Percentiles rank a stretch among this genome's conserved stretches.
Evolutionary conservation across 306 rosid species (phyloP).

Genomic region (Prunus armeniaca): DNA sequence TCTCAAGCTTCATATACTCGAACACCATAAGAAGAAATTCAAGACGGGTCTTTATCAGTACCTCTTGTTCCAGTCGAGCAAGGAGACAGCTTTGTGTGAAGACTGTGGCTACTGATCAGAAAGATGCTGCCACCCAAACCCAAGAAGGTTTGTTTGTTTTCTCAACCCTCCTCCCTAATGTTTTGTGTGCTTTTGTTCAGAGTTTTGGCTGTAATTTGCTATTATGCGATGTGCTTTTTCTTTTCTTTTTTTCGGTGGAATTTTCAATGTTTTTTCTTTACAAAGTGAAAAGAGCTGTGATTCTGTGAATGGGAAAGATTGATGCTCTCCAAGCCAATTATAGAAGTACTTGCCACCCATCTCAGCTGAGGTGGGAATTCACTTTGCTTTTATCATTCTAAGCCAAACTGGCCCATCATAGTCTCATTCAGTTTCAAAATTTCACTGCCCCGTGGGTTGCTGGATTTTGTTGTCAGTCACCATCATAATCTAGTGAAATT

Average conservation of each 20-base stretch:
- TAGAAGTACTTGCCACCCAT: not conserved
- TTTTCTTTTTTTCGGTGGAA: no score
- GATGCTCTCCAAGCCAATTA: not conserved
- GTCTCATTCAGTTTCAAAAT: not conserved
- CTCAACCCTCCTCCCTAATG: not conserved
- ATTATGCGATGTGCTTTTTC: not conserved
- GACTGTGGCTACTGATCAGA: constrained; percentile 43
- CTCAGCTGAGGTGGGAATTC: not conserved
- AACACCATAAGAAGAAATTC: constrained; percentile 26
- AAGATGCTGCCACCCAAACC: constrained; percentile 22
- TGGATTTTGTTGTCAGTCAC: not conserved
- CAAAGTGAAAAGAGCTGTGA: not conserved
- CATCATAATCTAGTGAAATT: no score
- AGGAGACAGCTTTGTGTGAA: constrained; percentile 40
- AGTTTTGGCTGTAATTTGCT: constrained; percentile 16
- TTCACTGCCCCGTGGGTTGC: not conserved
- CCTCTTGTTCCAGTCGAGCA: constrained; percentile 26
- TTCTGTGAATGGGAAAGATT: not conserved
- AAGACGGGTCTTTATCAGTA: constrained; percentile 28
- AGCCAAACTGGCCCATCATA: not conserved
- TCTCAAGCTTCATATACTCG: constrained; percentile 32
- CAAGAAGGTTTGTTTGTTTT: constrained; percentile 34
- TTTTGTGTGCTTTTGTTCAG: not conserved
- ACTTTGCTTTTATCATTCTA: not conserved
- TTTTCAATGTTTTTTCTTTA: not conserved